Evolutionary conservation across 148 eudicot genomes (phyloP).

Genomic region (Persicaria maculosa): DNA sequence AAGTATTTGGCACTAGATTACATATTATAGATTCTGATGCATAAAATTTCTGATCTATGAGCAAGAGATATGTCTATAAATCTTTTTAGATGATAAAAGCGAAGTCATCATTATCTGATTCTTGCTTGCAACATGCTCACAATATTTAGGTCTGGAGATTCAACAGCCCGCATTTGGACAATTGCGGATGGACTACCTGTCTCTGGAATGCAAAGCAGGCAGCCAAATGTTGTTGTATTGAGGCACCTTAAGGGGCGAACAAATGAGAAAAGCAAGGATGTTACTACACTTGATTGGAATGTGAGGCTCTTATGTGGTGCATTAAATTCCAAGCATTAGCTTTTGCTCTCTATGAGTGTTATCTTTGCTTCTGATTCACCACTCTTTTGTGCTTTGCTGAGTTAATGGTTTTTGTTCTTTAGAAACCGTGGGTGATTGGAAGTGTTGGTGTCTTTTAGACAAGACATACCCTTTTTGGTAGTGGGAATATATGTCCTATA

Average conservation of each 20-base stretch:
- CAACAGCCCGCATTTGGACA: constrained; percentile 68
- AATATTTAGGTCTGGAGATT: constrained; percentile 56
- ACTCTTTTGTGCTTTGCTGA: constrained; percentile 6
- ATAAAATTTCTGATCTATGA: neutral
- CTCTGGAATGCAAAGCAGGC: constrained; percentile 29
- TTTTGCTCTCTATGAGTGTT: neutral
- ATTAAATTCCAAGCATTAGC: constrained; percentile 2
- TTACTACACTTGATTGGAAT: constrained; percentile 83
- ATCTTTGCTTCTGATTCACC: neutral
- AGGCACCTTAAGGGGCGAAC: constrained; percentile 53
- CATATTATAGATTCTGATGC: neutral
- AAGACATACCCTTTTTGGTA: neutral
- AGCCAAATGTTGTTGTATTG: constrained; percentile 41
- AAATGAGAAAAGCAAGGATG: constrained; percentile 64
- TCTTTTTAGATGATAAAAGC: neutral
- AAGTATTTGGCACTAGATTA: neutral
- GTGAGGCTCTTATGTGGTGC: constrained; percentile 31
- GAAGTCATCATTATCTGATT: neutral
- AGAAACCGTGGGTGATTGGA: neutral
- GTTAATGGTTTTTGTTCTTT: constrained; percentile 3
- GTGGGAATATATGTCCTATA: neutral
- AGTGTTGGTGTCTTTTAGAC: neutral
- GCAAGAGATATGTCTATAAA: neutral
- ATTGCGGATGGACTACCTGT: constrained; percentile 28
- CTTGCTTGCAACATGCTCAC: constrained; percentile 1